A percentile compares a stretch with the other conserved stretches of the same genome.
These are phyloP conservation scores for Citrus inodora DNA, from an alignment of 345 rosid genomes.

Conservation along the genomic window DNA sequence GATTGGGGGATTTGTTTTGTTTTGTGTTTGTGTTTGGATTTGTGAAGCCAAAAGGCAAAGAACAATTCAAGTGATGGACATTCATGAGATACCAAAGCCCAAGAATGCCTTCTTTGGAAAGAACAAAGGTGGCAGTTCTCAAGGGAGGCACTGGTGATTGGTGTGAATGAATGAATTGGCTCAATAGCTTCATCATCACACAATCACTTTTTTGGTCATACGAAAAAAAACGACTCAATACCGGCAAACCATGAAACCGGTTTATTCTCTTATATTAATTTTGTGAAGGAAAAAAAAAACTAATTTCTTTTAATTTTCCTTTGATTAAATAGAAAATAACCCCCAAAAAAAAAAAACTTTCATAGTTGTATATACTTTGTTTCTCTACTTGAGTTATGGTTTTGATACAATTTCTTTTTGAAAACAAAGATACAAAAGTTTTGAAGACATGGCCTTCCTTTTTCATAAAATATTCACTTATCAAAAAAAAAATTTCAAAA, in stretches of 20 bases:
- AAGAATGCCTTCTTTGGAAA: constrained; percentile 83
- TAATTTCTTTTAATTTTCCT: constrained; percentile 5
- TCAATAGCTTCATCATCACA: neutral
- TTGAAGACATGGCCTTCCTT: too few species aligned
- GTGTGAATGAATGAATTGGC: constrained; percentile 11
- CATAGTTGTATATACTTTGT: too few species aligned
- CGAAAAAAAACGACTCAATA: neutral
- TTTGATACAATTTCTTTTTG: too few species aligned
- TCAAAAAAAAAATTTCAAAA: too few species aligned
- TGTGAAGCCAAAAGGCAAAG: constrained; percentile 96
- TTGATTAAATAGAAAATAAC: constrained; percentile 2
- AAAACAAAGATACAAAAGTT: too few species aligned
- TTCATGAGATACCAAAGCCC: constrained; percentile 94
- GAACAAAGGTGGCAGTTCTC: constrained; percentile 83
- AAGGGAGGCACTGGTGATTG: constrained; percentile 89
- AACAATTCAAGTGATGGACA: constrained; percentile 98
- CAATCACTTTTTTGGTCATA: neutral
- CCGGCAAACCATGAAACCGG: neutral
- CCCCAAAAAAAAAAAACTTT: too few species aligned
- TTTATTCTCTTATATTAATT: constrained; percentile 8
- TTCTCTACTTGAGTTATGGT: too few species aligned
- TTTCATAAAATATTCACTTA: too few species aligned
- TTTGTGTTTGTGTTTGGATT: constrained; percentile 17
- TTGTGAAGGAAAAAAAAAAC: constrained; percentile 9
- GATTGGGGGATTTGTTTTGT: neutral